Evolutionary conservation across 345 rosid genomes (phyloP).

Genomic region (Ceriops decandra): DNA sequence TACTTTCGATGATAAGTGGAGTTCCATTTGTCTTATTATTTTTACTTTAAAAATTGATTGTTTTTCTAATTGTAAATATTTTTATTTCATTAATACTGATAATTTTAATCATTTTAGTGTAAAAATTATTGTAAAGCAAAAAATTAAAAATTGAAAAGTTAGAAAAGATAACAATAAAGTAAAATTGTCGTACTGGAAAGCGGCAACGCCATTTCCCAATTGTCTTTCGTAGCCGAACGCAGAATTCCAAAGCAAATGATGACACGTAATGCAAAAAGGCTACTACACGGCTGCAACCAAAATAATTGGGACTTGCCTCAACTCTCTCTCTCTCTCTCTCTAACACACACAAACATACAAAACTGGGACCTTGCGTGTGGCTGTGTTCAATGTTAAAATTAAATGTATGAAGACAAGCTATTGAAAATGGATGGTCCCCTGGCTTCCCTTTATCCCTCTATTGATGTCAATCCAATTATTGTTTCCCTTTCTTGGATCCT

Average conservation of each 20-base stretch:
- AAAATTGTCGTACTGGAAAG: slow-evolving; percentile 18
- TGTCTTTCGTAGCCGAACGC: not conserved
- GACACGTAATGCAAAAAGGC: not conserved
- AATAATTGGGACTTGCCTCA: not conserved
- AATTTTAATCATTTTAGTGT: too few relatives aligned
- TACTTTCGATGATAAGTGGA: too few relatives aligned
- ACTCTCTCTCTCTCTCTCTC: too few relatives aligned
- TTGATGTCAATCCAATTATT: slow-evolving; percentile 24
- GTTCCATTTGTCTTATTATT: too few relatives aligned
- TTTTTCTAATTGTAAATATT: too few relatives aligned
- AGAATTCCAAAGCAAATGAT: not conserved
- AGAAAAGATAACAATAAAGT: not conserved
- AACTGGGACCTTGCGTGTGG: too few relatives aligned
- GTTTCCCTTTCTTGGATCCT: slow-evolving; percentile 23
- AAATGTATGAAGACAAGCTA: not conserved
- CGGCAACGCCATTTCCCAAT: slow-evolving; percentile 4
- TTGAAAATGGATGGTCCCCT: slow-evolving; percentile 21
- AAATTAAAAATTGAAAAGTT: too few relatives aligned
- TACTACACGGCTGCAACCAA: not conserved
- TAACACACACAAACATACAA: too few relatives aligned
- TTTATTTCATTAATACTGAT: too few relatives aligned
- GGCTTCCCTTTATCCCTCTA: not conserved
- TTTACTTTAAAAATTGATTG: too few relatives aligned
- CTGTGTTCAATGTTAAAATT: too few relatives aligned
- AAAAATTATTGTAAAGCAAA: too few relatives aligned